Base-by-base conservation (phyloP, 139 green algal genomes). In the Protoeuglena noctilucae region DNA sequence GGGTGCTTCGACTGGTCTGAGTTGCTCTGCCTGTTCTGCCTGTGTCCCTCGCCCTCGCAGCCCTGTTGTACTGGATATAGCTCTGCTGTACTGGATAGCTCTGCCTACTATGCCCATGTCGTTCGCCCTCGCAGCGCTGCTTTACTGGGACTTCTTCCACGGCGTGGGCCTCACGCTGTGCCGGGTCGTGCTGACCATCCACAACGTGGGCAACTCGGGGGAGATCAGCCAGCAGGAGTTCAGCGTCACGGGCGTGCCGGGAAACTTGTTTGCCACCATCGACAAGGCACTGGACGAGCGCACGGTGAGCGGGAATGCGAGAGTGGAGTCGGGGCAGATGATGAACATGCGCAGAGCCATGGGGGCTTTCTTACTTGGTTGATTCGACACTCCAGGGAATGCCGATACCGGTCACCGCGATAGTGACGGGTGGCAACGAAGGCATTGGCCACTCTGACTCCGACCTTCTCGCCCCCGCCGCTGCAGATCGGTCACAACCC, bases 401-500 rank as follows among this genome's bases (percentile, higher is more conserved):
- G n/a, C n/a, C n/a, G n/a, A n/a, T n/a, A n/a, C n/a, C n/a, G n/a
- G n/a, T n/a, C n/a, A n/a, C n/a, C n/a, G n/a, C n/a, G n/a, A n/a
- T n/a, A n/a, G n/a, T n/a, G n/a, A n/a, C n/a, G n/a, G n/a, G n/a
- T n/a, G n/a, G n/a, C n/a, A n/a, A n/a, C n/a, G n/a, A n/a, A n/a
- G n/a, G n/a, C n/a, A n/a, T n/a, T n/a, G n/a, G n/a, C n/a, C n/a
- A n/a, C n/a, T n/a, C n/a, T n/a, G n/a, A n/a, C n/a, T n/a, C n/a
- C n/a, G n/a, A n/a, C n/a, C n/a, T n/a, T n/a, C n/a, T n/a, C n/a
- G n/a, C n/a, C n/a, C n/a, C n/a, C n/a, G n/a, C n/a, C n/a, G n/a
- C n/a, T n/a, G n/a, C n/a, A n/a, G n/a, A 92, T 93, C 28, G 87
- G 89, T 0, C 89, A 97, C 83, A 97, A 97, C 72, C 89, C 89